phyloP scores from a whole-genome alignment of 805 yeast species.

The Ogataea angusta region DNA sequence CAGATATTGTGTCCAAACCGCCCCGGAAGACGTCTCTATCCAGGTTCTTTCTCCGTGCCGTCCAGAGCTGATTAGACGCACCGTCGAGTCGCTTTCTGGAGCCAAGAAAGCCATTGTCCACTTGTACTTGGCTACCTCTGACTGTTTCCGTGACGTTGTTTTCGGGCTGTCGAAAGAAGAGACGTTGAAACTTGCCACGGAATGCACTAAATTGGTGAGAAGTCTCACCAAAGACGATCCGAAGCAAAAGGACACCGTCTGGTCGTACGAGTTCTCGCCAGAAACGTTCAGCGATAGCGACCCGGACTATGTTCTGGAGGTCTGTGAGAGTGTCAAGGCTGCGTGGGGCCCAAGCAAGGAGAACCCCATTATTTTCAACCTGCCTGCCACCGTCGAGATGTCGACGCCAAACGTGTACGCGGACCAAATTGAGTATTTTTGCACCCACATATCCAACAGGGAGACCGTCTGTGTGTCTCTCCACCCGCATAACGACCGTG shows the following conservation, averaged over 20 bases:
- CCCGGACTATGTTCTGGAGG: conserved; percentile 66
- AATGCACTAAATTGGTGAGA: conserved; percentile 63
- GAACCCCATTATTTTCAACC: conserved; percentile 70
- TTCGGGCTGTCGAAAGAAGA: conserved; percentile 69
- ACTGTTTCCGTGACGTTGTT: conserved; percentile 70
- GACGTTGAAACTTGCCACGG: conserved; percentile 64
- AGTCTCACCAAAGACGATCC: conserved; percentile 76
- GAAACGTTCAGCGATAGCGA: conserved; percentile 77
- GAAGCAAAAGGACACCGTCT: conserved; percentile 52
- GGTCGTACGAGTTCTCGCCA: conserved; percentile 76
- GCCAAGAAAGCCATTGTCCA: conserved; percentile 72
- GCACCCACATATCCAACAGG: conserved; percentile 63
- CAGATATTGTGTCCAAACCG: conserved; percentile 71
- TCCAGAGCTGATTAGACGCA: conserved; percentile 68
- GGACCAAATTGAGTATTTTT: conserved; percentile 75
- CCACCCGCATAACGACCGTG: conserved; percentile 81
- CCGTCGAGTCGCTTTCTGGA: conserved; percentile 69
- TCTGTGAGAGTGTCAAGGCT: conserved; percentile 74
- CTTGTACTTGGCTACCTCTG: conserved; percentile 73
- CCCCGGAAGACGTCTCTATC: conserved; percentile 73
- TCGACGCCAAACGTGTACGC: conserved; percentile 75
- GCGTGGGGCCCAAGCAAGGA: conserved; percentile 77
- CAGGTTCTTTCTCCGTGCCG: conserved; percentile 75
- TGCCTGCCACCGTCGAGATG: conserved; percentile 81
- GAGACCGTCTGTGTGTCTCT: conserved; percentile 67